phyloP scores from a whole-genome alignment of 75 land plant genomes.

The Gnetum montanum region DNA sequence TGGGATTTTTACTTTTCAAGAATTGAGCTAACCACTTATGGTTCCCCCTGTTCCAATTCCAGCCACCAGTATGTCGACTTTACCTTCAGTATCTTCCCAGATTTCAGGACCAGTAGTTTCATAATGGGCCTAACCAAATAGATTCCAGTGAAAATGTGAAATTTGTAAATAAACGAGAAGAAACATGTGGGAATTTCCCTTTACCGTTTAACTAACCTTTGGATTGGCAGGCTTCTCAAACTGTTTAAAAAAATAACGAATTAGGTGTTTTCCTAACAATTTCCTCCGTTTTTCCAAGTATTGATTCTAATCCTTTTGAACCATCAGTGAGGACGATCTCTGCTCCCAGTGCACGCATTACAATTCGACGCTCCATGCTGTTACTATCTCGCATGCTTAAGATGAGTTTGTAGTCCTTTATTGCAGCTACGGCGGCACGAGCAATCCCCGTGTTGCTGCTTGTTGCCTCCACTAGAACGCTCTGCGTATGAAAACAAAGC shows the following conservation, averaged over 20 bases:
- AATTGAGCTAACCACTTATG: constrained; percentile 53
- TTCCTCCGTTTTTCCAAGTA: no score
- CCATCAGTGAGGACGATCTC: constrained; percentile 24
- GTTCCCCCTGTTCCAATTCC: constrained; percentile 81
- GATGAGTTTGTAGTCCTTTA: constrained; percentile 42
- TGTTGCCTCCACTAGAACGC: constrained; percentile 36
- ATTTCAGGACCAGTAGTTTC: constrained; percentile 79
- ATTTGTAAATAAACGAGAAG: no score
- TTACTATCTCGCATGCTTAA: constrained; percentile 35
- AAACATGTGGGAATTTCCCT: no score
- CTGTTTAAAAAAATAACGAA: no score
- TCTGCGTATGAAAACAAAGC: no score
- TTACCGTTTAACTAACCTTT: no score
- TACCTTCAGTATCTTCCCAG: constrained; percentile 69
- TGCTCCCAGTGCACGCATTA: constrained; percentile 38
- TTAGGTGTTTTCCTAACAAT: no score
- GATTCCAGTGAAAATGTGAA: no score
- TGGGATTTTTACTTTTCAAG: constrained; percentile 52
- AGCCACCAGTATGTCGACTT: constrained; percentile 51
- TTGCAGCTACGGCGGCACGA: constrained; percentile 37
- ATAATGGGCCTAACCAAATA: constrained; percentile 68
- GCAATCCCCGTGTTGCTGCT: constrained; percentile 51
- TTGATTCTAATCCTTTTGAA: no score
- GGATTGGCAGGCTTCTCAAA: no score
- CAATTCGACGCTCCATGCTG: constrained; percentile 38